A percentile compares a stretch with the other conserved stretches of the same genome.
These are phyloP conservation scores for Microbotryum scabiosae DNA, from an alignment of 1,284 basidiomycete species.

Conservation along the genomic window DNA sequence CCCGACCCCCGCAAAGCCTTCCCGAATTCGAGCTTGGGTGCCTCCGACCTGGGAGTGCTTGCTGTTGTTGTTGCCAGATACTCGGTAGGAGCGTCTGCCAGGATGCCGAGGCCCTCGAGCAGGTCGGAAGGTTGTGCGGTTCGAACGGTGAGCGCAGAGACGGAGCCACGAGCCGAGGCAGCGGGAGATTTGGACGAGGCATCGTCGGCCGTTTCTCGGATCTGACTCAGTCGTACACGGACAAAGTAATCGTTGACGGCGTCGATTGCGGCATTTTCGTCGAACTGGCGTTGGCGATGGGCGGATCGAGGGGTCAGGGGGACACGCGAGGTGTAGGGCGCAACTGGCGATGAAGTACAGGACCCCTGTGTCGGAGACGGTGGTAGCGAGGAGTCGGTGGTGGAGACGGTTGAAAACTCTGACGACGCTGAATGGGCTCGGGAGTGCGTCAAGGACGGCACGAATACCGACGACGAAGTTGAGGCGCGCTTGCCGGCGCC, in stretches of 20 bases:
- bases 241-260: conserved; percentile 25
- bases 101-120: neutral
- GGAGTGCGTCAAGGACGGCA: conserved; percentile 15
- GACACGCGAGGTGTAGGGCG: conserved; percentile 5
- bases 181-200: neutral
- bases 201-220: conserved; percentile 8
- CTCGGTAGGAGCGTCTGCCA: neutral
- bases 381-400: conserved; percentile 20
- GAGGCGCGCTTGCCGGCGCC: conserved; percentile 11
- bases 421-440: conserved; percentile 25
- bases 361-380: conserved; percentile 9
- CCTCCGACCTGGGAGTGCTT: too few relatives aligned
- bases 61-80: too few relatives aligned
- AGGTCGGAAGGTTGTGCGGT: neutral
- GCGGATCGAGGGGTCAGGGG: conserved; percentile 19
- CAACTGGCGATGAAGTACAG: neutral
- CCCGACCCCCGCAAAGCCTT: too few relatives aligned
- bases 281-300: conserved; percentile 9
- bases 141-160: neutral
- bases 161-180: neutral
- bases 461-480: conserved; percentile 9
- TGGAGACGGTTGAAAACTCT: conserved; percentile 11
- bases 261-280: conserved; percentile 18
- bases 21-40: too few relatives aligned
- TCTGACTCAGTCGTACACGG: conserved; percentile 16